Evolutionary conservation across 805 yeast species (phyloP), one percentile per base, ranked within the genome.

Genomic region (Candida boidinii): DNA sequence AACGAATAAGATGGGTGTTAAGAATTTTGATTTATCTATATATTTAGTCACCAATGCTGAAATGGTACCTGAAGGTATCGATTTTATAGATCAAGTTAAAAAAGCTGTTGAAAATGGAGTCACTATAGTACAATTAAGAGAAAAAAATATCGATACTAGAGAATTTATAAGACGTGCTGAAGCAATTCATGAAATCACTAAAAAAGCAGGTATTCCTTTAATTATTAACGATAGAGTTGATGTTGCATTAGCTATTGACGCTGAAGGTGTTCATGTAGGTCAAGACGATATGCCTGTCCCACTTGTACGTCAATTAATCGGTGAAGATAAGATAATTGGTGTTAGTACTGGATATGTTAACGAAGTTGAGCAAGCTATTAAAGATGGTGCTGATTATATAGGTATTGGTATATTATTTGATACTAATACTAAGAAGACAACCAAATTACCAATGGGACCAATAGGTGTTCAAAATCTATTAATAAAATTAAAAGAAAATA

Each of bases 191-290:
- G 59, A 62, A 31, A 42, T 87, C 29, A 84, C 95, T 23, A 58
- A 62, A 23, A 50, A 58, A 18, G 70, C 64, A 26, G 67, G 70
- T 0, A 74, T 88, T 7, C 96, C 96, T 0, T 61, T 87, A 42
- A 72, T 87, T 22, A 86, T 87, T 48, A 85, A 87, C 44, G 96
- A 87, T 48, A 61, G 96, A 32, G 69, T 85, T 3, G 96, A 87
- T 49, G 85, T 88, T 10, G 96, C 95, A 0, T 58, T 88, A 28
- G 96, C 96, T 0, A 66, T 85, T 35, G 92, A 72, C 44, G 94
- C 94, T 2, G 95, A 85, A 41, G 95, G 95, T 23, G 79, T 88
- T 7, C 96, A 87, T 59, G 84, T 87, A 15, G 96, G 96, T 1
- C 96, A 87, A 53, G 87, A 79, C 33, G 96, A 87, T 50, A 83